Conservation (phyloP, 202 grass and related monocot species). For the Saccharum hybrid region DNA sequence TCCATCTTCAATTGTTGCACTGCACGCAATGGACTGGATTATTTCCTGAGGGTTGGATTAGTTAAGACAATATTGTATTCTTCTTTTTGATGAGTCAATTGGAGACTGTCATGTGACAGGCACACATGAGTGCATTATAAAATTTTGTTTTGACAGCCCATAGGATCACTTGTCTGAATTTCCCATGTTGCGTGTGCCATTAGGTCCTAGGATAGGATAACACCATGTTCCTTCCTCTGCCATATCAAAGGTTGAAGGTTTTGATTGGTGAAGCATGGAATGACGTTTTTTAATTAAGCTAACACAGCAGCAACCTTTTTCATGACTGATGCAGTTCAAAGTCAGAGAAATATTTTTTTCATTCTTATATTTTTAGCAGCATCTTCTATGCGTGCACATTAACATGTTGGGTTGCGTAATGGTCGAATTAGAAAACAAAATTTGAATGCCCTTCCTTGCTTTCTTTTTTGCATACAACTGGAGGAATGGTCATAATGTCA, state of each 20-base stretch:
- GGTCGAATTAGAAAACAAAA: background rate
- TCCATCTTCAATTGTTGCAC: background rate
- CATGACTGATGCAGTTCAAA: background rate
- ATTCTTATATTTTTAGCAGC: background rate
- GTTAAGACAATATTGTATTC: background rate
- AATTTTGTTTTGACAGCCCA: constrained; percentile 37
- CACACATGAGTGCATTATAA: constrained; percentile 33
- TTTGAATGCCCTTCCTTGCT: background rate
- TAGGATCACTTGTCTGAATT: constrained; percentile 20
- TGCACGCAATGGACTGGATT: background rate
- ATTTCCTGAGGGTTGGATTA: background rate
- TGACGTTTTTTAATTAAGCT: background rate
- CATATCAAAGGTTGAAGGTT: background rate
- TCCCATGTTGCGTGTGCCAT: constrained; percentile 14
- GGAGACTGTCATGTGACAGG: background rate
- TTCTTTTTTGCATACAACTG: background rate
- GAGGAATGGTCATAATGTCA: background rate
- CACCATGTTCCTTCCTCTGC: constrained; percentile 1
- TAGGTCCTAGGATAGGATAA: background rate
- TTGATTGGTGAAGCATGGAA: background rate
- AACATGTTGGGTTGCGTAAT: background rate
- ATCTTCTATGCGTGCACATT: background rate
- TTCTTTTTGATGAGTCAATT: background rate
- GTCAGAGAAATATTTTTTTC: background rate
- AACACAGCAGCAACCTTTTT: background rate